phyloP scores from a whole-genome alignment of 2,329 filamentous ascomycete species.

The Colletotrichum sp. region DNA sequence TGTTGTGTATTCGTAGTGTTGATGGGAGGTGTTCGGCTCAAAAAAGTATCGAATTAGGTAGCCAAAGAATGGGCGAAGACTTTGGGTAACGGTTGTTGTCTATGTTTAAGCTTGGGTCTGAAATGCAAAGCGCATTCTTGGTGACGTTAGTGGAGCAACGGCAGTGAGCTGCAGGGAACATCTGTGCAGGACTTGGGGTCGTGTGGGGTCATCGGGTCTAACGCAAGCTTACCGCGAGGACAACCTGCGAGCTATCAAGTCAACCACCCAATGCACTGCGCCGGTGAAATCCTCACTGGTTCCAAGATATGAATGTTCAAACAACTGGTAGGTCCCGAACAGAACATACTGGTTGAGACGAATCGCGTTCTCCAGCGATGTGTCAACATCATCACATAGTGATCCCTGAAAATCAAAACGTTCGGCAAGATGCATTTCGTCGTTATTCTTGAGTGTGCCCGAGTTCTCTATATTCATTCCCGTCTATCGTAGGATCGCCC shows the following conservation, averaged over 20 bases:
- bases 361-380: neutral
- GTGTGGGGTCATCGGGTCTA: slow-evolving; percentile 8
- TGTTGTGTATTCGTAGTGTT: neutral
- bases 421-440: neutral
- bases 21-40: neutral
- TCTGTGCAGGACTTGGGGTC: neutral
- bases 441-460: neutral
- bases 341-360: neutral
- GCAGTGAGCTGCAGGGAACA: slow-evolving; percentile 4
- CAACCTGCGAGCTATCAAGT: neutral
- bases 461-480: neutral
- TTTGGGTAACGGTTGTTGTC: neutral
- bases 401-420: neutral
- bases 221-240: neutral
- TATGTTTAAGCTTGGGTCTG: neutral
- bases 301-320: neutral
- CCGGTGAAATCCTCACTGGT: neutral
- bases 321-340: neutral
- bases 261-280: neutral
- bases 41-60: neutral
- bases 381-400: neutral
- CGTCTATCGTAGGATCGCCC: slow-evolving; percentile 1
- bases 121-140: slow-evolving; percentile 1
- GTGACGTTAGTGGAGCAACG: slow-evolving; percentile 16
- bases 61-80: neutral